These are phyloP conservation scores for Hortaea werneckii DNA, from an alignment of 2,329 filamentous ascomycete species.

Conservation along the genomic window DNA sequence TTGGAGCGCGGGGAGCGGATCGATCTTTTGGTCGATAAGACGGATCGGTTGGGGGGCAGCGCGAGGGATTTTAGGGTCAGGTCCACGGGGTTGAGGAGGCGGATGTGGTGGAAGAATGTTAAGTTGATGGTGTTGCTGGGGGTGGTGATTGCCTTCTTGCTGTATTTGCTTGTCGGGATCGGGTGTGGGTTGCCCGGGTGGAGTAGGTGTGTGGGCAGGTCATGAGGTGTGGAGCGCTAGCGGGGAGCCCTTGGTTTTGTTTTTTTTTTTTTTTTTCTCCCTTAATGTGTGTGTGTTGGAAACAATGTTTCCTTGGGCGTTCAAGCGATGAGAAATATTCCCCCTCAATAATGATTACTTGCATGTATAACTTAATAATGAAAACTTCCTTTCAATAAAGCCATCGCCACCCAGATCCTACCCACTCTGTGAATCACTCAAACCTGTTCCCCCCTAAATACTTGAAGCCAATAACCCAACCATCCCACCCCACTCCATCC, in stretches of 20 bases:
- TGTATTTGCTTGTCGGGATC: slow-evolving; percentile 63
- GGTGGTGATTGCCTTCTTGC: slow-evolving; percentile 61
- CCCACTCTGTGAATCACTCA: no score
- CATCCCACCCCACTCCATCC: neutral
- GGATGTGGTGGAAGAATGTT: slow-evolving; percentile 99
- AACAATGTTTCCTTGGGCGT: neutral
- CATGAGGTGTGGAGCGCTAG: neutral
- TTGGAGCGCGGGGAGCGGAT: slow-evolving; percentile 86
- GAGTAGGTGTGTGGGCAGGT: slow-evolving; percentile 13
- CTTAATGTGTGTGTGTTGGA: neutral
- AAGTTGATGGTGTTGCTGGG: slow-evolving; percentile 77
- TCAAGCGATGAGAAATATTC: neutral
- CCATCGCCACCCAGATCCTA: no score
- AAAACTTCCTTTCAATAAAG: no score
- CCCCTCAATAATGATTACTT: no score
- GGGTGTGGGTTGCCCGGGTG: slow-evolving; percentile 57
- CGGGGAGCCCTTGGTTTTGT: neutral
- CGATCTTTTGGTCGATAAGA: slow-evolving; percentile 91
- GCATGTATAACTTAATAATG: no score
- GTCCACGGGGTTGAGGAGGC: slow-evolving; percentile 72
- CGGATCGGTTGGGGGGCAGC: slow-evolving; percentile 77
- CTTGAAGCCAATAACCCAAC: no score
- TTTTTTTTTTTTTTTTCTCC: neutral
- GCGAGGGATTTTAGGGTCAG: slow-evolving; percentile 84
- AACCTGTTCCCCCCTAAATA: no score